A percentile compares a stretch with the other conserved stretches of the same genome.
Evolutionary conservation across 257 asterid genomes (phyloP).

Genomic region (Apocynum venetum): DNA sequence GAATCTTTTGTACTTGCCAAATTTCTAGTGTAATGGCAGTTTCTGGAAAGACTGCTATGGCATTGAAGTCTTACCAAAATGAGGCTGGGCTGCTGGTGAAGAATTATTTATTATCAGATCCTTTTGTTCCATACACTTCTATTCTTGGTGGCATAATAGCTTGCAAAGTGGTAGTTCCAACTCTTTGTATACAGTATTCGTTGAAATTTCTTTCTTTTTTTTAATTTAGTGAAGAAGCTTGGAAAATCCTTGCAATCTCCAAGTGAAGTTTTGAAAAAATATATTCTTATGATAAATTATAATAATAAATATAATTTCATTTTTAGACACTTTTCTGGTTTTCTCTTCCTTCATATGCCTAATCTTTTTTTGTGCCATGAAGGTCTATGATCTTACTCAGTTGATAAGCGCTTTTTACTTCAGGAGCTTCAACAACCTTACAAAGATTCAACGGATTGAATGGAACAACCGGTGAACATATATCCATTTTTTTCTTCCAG

Average conservation of each 20-base stretch:
- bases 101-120: conserved; percentile 77
- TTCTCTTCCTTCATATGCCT: not conserved
- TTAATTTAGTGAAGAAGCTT: conserved; percentile 15
- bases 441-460: conserved; percentile 73
- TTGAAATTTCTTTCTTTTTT: not conserved
- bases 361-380: conserved; percentile 26
- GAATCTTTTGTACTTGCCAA: conserved; percentile 19
- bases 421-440: conserved; percentile 65
- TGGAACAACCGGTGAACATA: conserved; percentile 88
- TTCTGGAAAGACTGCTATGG: conserved; percentile 46
- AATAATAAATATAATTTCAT: not conserved
- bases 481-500: conserved; percentile 1
- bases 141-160: conserved; percentile 67
- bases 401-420: conserved; percentile 76
- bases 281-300: not conserved
- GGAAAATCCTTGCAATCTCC: not conserved
- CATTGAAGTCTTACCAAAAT: conserved; percentile 60
- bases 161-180: conserved; percentile 66
- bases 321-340: not conserved
- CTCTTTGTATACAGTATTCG: not conserved
- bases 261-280: not conserved
- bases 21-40: conserved; percentile 46
- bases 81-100: conserved; percentile 71
- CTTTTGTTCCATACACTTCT: conserved; percentile 75
- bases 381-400: conserved; percentile 79